Conservation (phyloP, 257 asterid species). For the Solanum piurae region DNA sequence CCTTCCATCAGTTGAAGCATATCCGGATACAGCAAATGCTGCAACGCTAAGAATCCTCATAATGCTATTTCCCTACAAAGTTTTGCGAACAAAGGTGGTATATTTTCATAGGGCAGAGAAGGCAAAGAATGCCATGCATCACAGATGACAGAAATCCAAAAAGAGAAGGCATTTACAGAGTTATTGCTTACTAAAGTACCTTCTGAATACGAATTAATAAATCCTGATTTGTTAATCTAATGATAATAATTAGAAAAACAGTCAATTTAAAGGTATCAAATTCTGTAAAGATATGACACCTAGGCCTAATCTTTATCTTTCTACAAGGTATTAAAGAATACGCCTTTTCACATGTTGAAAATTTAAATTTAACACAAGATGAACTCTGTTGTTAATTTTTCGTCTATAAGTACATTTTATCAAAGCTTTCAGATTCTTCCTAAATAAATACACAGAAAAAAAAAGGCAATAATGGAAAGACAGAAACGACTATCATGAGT, state of each 20-base stretch:
- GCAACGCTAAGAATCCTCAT: slow-evolving; percentile 8
- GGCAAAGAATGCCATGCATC: background rate
- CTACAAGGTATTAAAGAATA: background rate
- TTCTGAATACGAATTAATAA: background rate
- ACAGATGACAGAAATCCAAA: background rate
- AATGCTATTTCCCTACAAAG: slow-evolving; percentile 7
- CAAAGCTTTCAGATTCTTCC: background rate
- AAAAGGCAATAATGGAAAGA: background rate
- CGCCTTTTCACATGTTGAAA: background rate
- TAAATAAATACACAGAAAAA: background rate
- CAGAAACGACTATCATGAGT: background rate
- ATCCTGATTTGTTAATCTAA: background rate
- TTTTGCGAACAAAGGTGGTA: background rate
- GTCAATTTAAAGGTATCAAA: background rate
- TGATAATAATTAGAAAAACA: background rate
- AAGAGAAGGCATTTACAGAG: background rate
- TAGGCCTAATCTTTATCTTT: background rate
- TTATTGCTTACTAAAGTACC: background rate
- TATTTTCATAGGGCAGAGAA: background rate
- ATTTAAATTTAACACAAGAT: background rate
- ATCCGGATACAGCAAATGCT: slow-evolving; percentile 11
- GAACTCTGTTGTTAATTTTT: background rate
- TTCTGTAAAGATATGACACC: background rate
- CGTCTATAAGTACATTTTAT: background rate
- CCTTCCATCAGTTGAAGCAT: slow-evolving; percentile 11